A percentile compares a stretch with the other conserved stretches of the same genome.
Conservation (phyloP, 805 yeast genomes). For the Cyberlindnera euphorbiae region DNA sequence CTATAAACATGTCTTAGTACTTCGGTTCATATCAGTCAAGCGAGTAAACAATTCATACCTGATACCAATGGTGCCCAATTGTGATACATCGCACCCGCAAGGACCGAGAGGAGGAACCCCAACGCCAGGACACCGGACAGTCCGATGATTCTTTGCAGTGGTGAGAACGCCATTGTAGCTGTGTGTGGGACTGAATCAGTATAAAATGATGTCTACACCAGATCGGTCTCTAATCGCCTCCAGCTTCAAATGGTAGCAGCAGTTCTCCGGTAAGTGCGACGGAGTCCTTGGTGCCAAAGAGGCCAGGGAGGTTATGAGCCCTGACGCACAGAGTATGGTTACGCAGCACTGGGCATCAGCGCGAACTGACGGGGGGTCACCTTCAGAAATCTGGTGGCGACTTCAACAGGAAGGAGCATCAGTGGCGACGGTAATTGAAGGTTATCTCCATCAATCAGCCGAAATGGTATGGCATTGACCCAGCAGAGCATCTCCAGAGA, state of each 20-base stretch:
- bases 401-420: background rate
- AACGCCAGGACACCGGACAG: conserved; percentile 70
- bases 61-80: conserved; percentile 76
- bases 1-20: conserved; percentile 21
- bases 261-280: conserved; percentile 7
- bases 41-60: conserved; percentile 28
- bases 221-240: too few species aligned
- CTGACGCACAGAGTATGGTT: background rate
- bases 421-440: background rate
- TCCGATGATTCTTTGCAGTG: conserved; percentile 67
- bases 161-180: conserved; percentile 30
- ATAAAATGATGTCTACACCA: too few species aligned
- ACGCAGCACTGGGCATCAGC: conserved; percentile 2
- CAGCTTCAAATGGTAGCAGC: too few species aligned
- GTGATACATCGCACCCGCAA: conserved; percentile 70
- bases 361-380: background rate
- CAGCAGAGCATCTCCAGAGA: too few species aligned
- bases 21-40: background rate
- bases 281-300: background rate
- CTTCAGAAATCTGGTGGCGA: conserved; percentile 7
- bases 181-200: too few species aligned
- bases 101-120: conserved; percentile 70
- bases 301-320: background rate
- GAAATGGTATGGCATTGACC: conserved; percentile 11
- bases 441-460: background rate